phyloP scores from a whole-genome alignment of 306 rosid genomes.

The Casuarina equisetifolia region DNA sequence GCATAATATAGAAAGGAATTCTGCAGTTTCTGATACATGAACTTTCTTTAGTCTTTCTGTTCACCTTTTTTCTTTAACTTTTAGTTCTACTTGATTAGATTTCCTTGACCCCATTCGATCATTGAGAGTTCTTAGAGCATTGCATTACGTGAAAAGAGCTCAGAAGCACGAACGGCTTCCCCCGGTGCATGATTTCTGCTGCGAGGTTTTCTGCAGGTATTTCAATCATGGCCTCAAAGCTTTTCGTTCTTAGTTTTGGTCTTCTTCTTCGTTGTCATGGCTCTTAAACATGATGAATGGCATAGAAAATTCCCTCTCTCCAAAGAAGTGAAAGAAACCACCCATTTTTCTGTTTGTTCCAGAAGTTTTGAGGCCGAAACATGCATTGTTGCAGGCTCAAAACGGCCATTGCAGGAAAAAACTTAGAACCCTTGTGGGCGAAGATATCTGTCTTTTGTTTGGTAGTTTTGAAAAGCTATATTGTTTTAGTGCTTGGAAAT shows the following conservation, averaged over 20 bases:
- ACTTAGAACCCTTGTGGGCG: background rate
- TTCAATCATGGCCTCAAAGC: background rate
- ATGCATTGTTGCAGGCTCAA: background rate
- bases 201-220: conserved; percentile 13
- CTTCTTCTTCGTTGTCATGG: background rate
- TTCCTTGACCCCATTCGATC: conserved; percentile 29
- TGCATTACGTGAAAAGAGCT: conserved; percentile 11
- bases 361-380: background rate
- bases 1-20: background rate
- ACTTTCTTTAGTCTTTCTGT: background rate
- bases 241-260: background rate
- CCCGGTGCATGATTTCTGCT: background rate
- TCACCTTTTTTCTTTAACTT: background rate
- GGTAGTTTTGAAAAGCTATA: background rate
- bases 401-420: background rate
- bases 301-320: background rate
- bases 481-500: background rate
- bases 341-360: background rate
- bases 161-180: background rate
- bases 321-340: background rate
- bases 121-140: conserved; percentile 5
- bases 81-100: background rate
- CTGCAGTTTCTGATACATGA: background rate
- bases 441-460: background rate
- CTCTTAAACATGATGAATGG: background rate